A percentile compares a stretch with the other conserved stretches of the same genome.
phyloP scores from a whole-genome alignment of 371 early-diverging fungal genomes.

The Mucor mucedo region DNA sequence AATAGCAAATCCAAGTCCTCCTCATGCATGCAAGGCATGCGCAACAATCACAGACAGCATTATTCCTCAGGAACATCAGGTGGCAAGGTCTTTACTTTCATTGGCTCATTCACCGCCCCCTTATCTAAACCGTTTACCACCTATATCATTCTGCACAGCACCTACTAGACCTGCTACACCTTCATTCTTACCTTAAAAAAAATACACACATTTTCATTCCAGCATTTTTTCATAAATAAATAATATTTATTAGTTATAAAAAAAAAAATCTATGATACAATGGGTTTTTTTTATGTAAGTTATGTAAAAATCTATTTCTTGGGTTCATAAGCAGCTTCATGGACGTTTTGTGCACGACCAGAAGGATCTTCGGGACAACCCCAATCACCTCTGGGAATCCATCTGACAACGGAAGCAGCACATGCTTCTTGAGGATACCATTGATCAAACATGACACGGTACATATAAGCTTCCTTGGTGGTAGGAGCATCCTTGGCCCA shows the following conservation, averaged over 20 bases:
- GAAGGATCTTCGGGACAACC: slow-evolving; percentile 97
- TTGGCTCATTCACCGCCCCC: slow-evolving; percentile 21
- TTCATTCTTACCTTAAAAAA: slow-evolving; percentile 23
- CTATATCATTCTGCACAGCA: slow-evolving; percentile 19
- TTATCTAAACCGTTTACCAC: slow-evolving; percentile 21
- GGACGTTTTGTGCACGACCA: slow-evolving; percentile 94
- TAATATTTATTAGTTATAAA: background rate
- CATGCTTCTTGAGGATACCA: slow-evolving; percentile 92
- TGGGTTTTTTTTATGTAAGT: background rate
- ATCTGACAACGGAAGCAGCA: slow-evolving; percentile 86
- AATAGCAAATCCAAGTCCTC: slow-evolving; percentile 27
- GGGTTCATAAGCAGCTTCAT: slow-evolving; percentile 70
- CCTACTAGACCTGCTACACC: slow-evolving; percentile 17
- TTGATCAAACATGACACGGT: slow-evolving; percentile 90
- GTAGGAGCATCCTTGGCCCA: slow-evolving; percentile 91
- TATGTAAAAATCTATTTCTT: slow-evolving; percentile 8
- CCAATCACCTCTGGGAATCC: slow-evolving; percentile 97
- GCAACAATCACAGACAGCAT: background rate
- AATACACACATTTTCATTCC: background rate
- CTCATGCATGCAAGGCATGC: slow-evolving; percentile 22
- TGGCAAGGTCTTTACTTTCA: slow-evolving; percentile 25
- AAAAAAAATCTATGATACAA: slow-evolving; percentile 1
- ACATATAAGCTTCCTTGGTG: slow-evolving; percentile 96
- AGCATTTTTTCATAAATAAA: slow-evolving; percentile 2
- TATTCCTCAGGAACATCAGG: slow-evolving; percentile 28